A percentile compares a stretch with the other conserved stretches of the same genome.
phyloP scores from a whole-genome alignment of 1,139 yeast species.

The Petasospora rhodanensis region DNA sequence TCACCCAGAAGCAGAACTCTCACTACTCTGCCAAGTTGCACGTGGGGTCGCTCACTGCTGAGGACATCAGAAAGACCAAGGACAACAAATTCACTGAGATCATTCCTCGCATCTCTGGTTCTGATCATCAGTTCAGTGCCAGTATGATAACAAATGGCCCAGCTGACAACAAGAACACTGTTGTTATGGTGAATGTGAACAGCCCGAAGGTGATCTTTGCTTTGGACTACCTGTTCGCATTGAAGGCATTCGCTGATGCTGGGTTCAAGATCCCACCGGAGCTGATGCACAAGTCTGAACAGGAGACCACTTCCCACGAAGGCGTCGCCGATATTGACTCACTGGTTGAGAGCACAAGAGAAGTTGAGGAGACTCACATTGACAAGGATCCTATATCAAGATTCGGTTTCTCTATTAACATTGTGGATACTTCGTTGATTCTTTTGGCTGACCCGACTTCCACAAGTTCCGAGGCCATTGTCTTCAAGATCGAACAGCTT shows the following conservation, averaged over 20 bases:
- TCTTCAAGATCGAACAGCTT: constrained; percentile 80
- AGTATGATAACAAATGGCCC: constrained; percentile 42
- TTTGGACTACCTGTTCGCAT: constrained; percentile 75
- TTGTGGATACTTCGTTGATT: constrained; percentile 75
- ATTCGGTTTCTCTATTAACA: constrained; percentile 59
- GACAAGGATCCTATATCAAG: constrained; percentile 13
- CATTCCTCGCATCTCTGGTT: constrained; percentile 64
- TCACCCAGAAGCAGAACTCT: constrained; percentile 50
- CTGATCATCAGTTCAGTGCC: constrained; percentile 69
- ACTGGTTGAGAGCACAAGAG: constrained; percentile 1
- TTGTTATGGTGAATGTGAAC: constrained; percentile 64
- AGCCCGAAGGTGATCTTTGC: constrained; percentile 81
- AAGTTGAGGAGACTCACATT: background rate
- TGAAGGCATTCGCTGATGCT: constrained; percentile 56
- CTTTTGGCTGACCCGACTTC: constrained; percentile 76
- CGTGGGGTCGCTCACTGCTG: constrained; percentile 70
- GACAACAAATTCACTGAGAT: constrained; percentile 74
- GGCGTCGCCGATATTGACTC: constrained; percentile 7
- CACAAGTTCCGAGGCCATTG: constrained; percentile 77
- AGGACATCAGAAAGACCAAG: constrained; percentile 60
- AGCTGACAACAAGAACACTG: constrained; percentile 39
- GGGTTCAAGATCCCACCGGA: constrained; percentile 30
- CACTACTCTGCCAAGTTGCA: constrained; percentile 58
- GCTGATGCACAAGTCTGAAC: background rate
- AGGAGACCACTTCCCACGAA: background rate